Evolutionary conservation across 768 basidiomycete species (phyloP).

Genomic region (Artomyces pyxidatus): DNA sequence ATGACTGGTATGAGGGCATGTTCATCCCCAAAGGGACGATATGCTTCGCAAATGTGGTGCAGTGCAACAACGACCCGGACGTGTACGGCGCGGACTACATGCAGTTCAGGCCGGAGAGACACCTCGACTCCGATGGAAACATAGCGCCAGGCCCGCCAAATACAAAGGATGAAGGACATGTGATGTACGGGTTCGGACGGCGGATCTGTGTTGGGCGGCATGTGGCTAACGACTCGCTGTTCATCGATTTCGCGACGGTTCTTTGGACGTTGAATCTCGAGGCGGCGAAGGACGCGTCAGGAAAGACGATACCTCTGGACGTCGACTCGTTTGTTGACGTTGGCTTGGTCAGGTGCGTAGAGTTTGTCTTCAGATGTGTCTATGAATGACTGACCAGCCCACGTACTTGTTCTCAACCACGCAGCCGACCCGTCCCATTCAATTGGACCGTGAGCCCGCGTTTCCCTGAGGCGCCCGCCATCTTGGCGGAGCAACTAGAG

Average conservation of each 20-base stretch:
- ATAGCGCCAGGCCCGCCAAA: conserved; percentile 16
- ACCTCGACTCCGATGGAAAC: conserved; percentile 20
- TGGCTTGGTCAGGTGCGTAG: conserved; percentile 18
- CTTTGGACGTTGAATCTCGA: conserved; percentile 21
- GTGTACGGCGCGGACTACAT: conserved; percentile 22
- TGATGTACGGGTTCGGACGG: conserved; percentile 24
- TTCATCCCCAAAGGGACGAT: conserved; percentile 30
- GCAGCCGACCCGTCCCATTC: too few relatives aligned
- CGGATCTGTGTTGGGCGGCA: conserved; percentile 27
- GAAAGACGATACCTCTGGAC: too few relatives aligned
- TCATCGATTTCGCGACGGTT: conserved; percentile 25
- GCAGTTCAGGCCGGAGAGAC: conserved; percentile 20
- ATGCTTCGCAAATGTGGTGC: conserved; percentile 22
- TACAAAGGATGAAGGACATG: conserved; percentile 25
- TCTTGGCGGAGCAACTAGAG: too few relatives aligned
- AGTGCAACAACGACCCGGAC: conserved; percentile 21
- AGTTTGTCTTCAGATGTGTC: too few relatives aligned
- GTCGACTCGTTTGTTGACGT: conserved; percentile 6
- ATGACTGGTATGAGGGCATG: conserved; percentile 23
- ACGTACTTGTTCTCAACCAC: too few relatives aligned
- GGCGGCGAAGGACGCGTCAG: conserved; percentile 8
- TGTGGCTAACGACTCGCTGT: conserved; percentile 27
- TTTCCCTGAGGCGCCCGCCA: too few relatives aligned
- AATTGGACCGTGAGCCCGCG: too few relatives aligned
- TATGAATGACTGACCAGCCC: too few relatives aligned